These are phyloP conservation scores for Melocanna baccifera DNA, from an alignment of 176 grass and related monocot species.

Conservation along the genomic window DNA sequence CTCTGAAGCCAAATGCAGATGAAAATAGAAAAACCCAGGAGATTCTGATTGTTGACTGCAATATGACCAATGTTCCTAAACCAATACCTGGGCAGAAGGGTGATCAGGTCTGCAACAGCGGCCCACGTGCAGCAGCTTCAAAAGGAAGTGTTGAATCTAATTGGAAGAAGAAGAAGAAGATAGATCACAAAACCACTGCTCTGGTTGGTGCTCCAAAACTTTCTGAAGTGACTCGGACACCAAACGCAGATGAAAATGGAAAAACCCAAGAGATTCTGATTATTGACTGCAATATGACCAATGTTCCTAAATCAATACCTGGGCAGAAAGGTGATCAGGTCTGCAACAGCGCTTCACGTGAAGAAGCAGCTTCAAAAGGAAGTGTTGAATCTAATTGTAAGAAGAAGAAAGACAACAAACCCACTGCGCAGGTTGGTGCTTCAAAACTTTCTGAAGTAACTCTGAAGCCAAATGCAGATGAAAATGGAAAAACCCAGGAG, in stretches of 20 bases:
- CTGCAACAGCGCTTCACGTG: constrained; percentile 12
- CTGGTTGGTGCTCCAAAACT: constrained; percentile 9
- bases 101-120: constrained; percentile 3
- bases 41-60: constrained; percentile 28
- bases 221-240: constrained; percentile 20
- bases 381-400: constrained; percentile 26
- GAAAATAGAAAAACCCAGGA: constrained; percentile 10
- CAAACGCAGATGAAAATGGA: constrained; percentile 18
- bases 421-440: background rate
- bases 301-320: constrained; percentile 18
- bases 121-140: constrained; percentile 27
- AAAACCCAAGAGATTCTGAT: constrained; percentile 20
- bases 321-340: constrained; percentile 5
- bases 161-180: constrained; percentile 38
- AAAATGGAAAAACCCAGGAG: constrained; percentile 17
- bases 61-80: constrained; percentile 12
- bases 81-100: constrained; percentile 16
- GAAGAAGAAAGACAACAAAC: constrained; percentile 26
- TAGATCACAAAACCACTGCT: background rate
- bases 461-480: constrained; percentile 5
- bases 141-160: constrained; percentile 31
- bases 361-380: constrained; percentile 25
- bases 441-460: constrained; percentile 34
- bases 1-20: constrained; percentile 13
- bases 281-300: constrained; percentile 26